Evolutionary conservation across 768 basidiomycete species (phyloP).

Genomic region (Tylopilus vinaceipallidus): DNA sequence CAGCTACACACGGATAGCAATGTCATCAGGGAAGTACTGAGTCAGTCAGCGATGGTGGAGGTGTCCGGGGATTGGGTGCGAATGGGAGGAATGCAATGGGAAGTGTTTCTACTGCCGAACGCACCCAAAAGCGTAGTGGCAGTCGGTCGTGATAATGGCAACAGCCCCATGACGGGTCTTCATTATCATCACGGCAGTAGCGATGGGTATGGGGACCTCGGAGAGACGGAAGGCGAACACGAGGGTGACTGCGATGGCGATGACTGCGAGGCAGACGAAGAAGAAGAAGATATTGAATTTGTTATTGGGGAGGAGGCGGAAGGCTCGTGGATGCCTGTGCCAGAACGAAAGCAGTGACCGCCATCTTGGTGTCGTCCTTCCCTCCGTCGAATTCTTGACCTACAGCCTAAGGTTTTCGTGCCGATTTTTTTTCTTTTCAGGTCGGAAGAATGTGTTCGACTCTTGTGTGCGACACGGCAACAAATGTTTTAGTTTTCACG

Average conservation of each 20-base stretch:
- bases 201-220: constrained; percentile 2
- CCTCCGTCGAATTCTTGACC: background rate
- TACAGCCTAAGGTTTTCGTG: constrained; percentile 7
- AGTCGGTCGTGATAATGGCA: background rate
- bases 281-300: constrained; percentile 77
- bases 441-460: constrained; percentile 19
- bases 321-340: constrained; percentile 34
- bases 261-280: constrained; percentile 46
- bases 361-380: background rate
- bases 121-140: constrained; percentile 47
- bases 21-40: constrained; percentile 69
- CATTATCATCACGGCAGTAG: background rate
- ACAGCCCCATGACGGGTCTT: background rate
- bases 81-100: constrained; percentile 59
- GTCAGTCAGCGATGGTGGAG: constrained; percentile 65
- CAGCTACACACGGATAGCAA: constrained; percentile 57
- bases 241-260: constrained; percentile 33
- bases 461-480: constrained; percentile 3
- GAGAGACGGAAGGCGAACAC: constrained; percentile 18
- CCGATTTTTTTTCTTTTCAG: constrained; percentile 4
- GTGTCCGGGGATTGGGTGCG: constrained; percentile 69
- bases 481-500: constrained; percentile 1
- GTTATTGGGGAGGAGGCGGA: constrained; percentile 55
- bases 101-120: constrained; percentile 55
- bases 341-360: constrained; percentile 29